Conservation (phyloP, 768 basidiomycete species). For the Coprinellus micaceus region DNA sequence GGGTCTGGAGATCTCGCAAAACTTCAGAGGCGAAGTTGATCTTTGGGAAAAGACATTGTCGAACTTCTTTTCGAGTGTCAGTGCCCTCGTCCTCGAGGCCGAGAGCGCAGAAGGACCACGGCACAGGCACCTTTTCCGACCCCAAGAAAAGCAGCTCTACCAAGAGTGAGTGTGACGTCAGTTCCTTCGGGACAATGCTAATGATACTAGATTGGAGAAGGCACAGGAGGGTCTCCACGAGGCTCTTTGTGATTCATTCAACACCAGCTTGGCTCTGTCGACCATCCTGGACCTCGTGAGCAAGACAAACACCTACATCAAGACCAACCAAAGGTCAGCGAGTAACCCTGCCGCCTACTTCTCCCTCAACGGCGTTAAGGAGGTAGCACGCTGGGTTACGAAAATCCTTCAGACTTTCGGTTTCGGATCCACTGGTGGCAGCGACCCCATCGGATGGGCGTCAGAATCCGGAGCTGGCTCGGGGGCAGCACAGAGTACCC, state of each 20-base stretch:
- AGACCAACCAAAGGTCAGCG: constrained; percentile 51
- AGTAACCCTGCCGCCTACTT: constrained; percentile 30
- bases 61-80: constrained; percentile 65
- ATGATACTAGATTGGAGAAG: constrained; percentile 54
- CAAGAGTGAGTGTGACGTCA: background rate
- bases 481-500: constrained; percentile 49
- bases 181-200: background rate
- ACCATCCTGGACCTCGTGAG: constrained; percentile 82
- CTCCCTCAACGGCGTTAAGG: constrained; percentile 54
- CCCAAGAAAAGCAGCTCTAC: constrained; percentile 41
- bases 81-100: constrained; percentile 65
- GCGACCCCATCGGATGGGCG: constrained; percentile 77
- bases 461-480: constrained; percentile 36
- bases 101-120: constrained; percentile 26
- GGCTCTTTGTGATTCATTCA: constrained; percentile 95
- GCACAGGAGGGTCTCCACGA: constrained; percentile 76
- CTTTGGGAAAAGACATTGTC: constrained; percentile 44
- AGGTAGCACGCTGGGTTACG: constrained; percentile 66
- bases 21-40: constrained; percentile 81
- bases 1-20: constrained; percentile 92
- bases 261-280: constrained; percentile 81
- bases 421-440: constrained; percentile 63
- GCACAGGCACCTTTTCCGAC: constrained; percentile 4
- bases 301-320: constrained; percentile 86
- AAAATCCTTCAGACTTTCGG: constrained; percentile 77